Conservation (phyloP, 2,329 filamentous ascomycete genomes). For the Phyllosticta citriasiana region DNA sequence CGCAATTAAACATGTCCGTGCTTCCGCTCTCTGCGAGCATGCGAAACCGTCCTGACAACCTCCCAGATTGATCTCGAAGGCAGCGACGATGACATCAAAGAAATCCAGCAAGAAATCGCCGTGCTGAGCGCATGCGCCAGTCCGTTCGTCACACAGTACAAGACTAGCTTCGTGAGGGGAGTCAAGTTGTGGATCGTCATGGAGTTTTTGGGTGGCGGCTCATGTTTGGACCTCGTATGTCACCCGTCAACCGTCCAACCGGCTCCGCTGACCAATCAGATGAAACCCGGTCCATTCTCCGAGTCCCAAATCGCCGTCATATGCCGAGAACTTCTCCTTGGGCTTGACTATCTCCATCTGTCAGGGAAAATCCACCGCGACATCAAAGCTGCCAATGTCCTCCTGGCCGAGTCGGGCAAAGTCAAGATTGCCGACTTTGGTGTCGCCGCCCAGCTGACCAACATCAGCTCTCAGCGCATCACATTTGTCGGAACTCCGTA, state of each 20-base stretch:
- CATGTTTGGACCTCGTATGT: constrained; percentile 67
- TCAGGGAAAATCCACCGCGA: constrained; percentile 96
- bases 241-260: background rate
- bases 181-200: constrained; percentile 99
- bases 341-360: constrained; percentile 83
- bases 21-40: background rate
- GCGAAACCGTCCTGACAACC: background rate
- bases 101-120: constrained; percentile 95
- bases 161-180: constrained; percentile 88
- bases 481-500: constrained; percentile 97
- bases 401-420: constrained; percentile 82
- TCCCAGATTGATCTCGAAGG: constrained; percentile 86
- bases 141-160: constrained; percentile 91
- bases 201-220: constrained; percentile 93
- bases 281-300: constrained; percentile 81
- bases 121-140: constrained; percentile 92
- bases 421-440: constrained; percentile 97
- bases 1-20: constrained; percentile 84
- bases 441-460: constrained; percentile 89
- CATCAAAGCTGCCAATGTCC: constrained; percentile 90
- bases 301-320: constrained; percentile 91
- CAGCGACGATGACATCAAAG: constrained; percentile 94
- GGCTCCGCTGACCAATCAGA: constrained; percentile 38
- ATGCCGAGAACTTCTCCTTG: constrained; percentile 80
- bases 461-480: constrained; percentile 94